phyloP scores from a whole-genome alignment of 345 rosid genomes.

The Corchorus capsularis region DNA sequence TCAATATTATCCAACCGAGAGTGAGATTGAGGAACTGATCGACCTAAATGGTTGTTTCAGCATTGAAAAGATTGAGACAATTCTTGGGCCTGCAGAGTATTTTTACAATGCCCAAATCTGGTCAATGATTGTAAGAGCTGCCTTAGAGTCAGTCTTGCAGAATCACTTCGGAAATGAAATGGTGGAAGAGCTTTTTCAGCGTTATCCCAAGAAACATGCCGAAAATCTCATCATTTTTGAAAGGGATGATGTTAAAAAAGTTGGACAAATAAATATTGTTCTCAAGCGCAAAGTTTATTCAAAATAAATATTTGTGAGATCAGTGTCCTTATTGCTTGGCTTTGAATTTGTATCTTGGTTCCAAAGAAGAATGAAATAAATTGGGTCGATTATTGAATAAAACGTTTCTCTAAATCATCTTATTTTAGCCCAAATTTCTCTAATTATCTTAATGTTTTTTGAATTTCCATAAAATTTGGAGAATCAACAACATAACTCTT shows the following conservation, averaged over 20 bases:
- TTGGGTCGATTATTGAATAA: too few relatives aligned
- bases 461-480: too few relatives aligned
- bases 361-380: too few relatives aligned
- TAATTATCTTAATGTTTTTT: too few relatives aligned
- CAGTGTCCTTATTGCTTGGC: too few relatives aligned
- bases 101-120: neutral
- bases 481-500: too few relatives aligned
- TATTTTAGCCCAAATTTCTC: too few relatives aligned
- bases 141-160: neutral
- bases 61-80: slow-evolving; percentile 11
- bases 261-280: neutral
- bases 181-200: neutral
- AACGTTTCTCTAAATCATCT: too few relatives aligned
- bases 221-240: slow-evolving; percentile 1
- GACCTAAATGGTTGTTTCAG: neutral
- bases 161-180: slow-evolving; percentile 19
- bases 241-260: neutral
- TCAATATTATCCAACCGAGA: neutral
- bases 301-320: too few relatives aligned
- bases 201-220: neutral
- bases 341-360: too few relatives aligned
- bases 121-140: neutral
- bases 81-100: neutral
- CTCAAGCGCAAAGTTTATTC: neutral
- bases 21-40: neutral